Evolutionary conservation across 176 grass and related monocot species (phyloP).

Genomic region (Puccinellia tenuiflora): DNA sequence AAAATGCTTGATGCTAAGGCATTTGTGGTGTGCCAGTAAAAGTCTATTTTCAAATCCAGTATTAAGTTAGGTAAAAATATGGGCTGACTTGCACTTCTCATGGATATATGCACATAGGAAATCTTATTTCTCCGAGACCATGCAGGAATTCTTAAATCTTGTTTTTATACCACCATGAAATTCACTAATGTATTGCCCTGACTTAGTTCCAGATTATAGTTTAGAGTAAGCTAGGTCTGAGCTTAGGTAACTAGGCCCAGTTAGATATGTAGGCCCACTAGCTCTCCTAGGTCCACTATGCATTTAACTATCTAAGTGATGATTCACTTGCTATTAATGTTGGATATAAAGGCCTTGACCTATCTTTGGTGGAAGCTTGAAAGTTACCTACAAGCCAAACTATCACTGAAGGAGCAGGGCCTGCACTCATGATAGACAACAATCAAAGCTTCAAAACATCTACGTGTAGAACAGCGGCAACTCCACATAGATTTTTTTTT

Average conservation of each 20-base stretch:
- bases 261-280: not conserved
- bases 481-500: not conserved
- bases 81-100: slow-evolving; percentile 1
- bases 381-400: not conserved
- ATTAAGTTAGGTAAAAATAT: not conserved
- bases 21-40: not conserved
- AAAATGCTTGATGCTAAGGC: not conserved
- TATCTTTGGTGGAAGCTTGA: not conserved
- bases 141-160: not conserved
- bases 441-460: not conserved
- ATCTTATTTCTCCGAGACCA: not conserved
- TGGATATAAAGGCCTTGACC: slow-evolving; percentile 4
- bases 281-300: not conserved
- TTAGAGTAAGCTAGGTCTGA: not conserved
- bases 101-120: not conserved
- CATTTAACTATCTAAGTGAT: not conserved
- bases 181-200: not conserved
- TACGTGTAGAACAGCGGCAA: not conserved
- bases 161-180: not conserved
- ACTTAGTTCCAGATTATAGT: not conserved
- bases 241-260: not conserved
- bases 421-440: not conserved
- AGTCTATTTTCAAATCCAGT: not conserved
- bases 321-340: not conserved
- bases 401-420: not conserved